A percentile compares a stretch with the other conserved stretches of the same genome.
phyloP scores from a whole-genome alignment of 176 grass and related monocot genomes.

The Triticum turgidum region DNA sequence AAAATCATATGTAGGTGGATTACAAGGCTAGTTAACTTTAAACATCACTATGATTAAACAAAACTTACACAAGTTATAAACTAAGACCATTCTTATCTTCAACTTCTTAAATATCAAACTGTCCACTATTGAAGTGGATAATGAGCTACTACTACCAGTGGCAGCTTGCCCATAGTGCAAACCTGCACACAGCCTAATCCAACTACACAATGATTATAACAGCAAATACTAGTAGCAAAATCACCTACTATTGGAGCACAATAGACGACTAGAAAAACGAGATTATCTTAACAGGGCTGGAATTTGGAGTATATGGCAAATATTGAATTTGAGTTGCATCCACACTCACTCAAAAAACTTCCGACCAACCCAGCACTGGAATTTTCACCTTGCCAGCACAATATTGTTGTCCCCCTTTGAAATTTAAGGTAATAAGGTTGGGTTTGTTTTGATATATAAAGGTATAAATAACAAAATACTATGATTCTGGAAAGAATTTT shows the following conservation, averaged over 20 bases:
- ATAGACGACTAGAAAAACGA: not conserved
- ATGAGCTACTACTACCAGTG: not conserved
- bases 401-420: not conserved
- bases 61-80: not conserved
- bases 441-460: slow-evolving; percentile 5
- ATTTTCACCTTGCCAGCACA: not conserved
- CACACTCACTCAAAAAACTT: not conserved
- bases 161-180: slow-evolving; percentile 12
- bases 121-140: not conserved
- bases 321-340: slow-evolving; percentile 15
- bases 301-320: not conserved
- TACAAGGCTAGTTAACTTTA: not conserved
- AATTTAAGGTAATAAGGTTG: slow-evolving; percentile 12
- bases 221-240: not conserved
- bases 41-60: not conserved
- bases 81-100: not conserved
- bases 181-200: slow-evolving; percentile 14
- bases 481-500: not conserved
- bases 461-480: not conserved
- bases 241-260: not conserved
- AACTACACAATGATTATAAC: not conserved
- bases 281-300: not conserved
- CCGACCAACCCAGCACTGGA: not conserved
- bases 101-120: not conserved
- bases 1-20: not conserved